phyloP scores from a whole-genome alignment of 768 basidiomycete species.

The Boletus patriciae region DNA sequence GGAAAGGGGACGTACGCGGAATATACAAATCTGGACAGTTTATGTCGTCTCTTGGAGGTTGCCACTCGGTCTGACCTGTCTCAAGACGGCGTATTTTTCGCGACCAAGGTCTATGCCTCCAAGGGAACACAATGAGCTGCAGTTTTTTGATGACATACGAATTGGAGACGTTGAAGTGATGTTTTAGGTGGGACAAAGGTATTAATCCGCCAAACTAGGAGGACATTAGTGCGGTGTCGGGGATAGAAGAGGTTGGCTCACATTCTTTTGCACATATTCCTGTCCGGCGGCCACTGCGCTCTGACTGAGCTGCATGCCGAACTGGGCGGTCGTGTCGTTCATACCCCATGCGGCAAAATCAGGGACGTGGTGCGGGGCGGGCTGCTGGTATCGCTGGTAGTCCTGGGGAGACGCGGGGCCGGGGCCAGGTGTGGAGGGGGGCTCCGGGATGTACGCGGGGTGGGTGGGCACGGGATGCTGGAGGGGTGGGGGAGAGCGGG shows the following conservation, averaged over 20 bases:
- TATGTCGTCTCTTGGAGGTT: constrained; percentile 88
- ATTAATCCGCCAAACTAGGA: constrained; percentile 75
- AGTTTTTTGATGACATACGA: constrained; percentile 92
- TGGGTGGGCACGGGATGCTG: constrained; percentile 89
- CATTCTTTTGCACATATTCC: constrained; percentile 94
- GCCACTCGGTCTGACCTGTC: constrained; percentile 68
- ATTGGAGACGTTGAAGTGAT: constrained; percentile 95
- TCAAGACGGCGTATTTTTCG: constrained; percentile 67
- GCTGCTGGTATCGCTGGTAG: constrained; percentile 39
- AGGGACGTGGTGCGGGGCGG: constrained; percentile 37
- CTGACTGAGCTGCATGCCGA: constrained; percentile 94
- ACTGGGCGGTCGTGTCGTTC: constrained; percentile 90
- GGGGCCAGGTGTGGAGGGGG: constrained; percentile 69
- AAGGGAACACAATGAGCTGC: constrained; percentile 87
- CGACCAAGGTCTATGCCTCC: constrained; percentile 88
- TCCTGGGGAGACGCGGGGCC: constrained; percentile 65
- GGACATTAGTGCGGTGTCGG: constrained; percentile 4
- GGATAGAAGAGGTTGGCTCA: constrained; percentile 38
- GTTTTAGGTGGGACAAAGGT: constrained; percentile 75
- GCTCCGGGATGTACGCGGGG: constrained; percentile 82
- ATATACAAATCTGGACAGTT: constrained; percentile 98
- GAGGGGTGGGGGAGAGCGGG: constrained; percentile 71
- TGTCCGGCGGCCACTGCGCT: constrained; percentile 92
- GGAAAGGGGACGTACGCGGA: constrained; percentile 55
- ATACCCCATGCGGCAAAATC: constrained; percentile 77